Percentiles rank a stretch among this genome's conserved stretches.
phyloP scores from a whole-genome alignment of 352 stramenopile species.

The Globisporangium splendens region DNA sequence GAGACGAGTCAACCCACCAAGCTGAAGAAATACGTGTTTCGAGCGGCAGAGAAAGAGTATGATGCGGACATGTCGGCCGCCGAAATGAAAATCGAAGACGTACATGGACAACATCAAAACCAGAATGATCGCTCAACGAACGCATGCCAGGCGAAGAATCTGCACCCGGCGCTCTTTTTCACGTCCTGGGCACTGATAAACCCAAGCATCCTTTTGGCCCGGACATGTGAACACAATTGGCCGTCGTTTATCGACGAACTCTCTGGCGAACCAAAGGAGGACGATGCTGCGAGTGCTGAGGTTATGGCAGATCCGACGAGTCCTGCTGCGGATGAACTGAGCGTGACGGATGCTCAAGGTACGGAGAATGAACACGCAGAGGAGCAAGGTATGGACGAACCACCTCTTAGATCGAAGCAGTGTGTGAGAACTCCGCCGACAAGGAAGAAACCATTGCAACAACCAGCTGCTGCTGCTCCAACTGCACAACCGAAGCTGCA shows the following conservation, averaged over 20 bases:
- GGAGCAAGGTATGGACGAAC: background rate
- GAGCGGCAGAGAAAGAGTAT: background rate
- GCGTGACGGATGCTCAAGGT: background rate
- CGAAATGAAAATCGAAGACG: constrained; percentile 16
- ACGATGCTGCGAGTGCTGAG: constrained; percentile 15
- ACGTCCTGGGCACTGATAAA: constrained; percentile 79
- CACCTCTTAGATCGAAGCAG: background rate
- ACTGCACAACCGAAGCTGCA: background rate
- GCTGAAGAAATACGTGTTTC: background rate
- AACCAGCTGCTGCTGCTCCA: background rate
- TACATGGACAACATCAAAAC: background rate
- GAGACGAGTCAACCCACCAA: background rate
- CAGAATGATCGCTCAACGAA: background rate
- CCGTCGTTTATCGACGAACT: constrained; percentile 65
- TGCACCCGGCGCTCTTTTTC: constrained; percentile 84
- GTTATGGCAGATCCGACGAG: constrained; percentile 4
- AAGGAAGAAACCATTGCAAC: constrained; percentile 1
- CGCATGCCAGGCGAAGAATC: constrained; percentile 49
- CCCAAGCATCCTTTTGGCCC: constrained; percentile 48
- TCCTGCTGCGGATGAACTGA: background rate
- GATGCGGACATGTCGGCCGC: background rate
- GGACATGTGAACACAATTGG: constrained; percentile 84
- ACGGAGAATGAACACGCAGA: background rate
- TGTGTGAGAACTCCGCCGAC: background rate
- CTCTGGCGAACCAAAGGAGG: constrained; percentile 15